Percentiles rank a stretch among this genome's conserved stretches.
These are phyloP conservation scores for Eremochloa ophiuroides DNA, from an alignment of 176 grass and related monocot genomes.

Conservation along the genomic window DNA sequence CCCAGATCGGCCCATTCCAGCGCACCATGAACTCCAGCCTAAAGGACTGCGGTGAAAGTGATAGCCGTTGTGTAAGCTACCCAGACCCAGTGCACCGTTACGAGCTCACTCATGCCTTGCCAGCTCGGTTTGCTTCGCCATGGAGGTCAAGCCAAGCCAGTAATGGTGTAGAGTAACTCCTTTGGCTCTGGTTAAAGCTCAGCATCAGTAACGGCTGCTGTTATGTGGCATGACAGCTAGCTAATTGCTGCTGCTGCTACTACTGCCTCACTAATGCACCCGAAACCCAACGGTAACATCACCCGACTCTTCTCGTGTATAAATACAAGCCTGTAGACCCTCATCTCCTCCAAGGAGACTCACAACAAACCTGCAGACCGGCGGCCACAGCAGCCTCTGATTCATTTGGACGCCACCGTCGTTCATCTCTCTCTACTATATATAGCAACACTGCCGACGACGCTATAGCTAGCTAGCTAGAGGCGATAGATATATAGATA, in stretches of 20 bases:
- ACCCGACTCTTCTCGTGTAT: not conserved
- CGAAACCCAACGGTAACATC: conserved; percentile 22
- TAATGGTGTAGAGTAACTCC: conserved; percentile 1
- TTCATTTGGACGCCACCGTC: not conserved
- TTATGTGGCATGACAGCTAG: not conserved
- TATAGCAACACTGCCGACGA: not conserved
- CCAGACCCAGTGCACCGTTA: too few species aligned
- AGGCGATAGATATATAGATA: not conserved
- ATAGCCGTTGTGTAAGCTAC: too few species aligned
- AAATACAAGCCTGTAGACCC: too few species aligned
- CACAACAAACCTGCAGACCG: too few species aligned
- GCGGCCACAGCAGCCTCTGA: not conserved
- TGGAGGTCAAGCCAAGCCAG: not conserved
- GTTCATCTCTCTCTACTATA: not conserved
- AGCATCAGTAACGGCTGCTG: conserved; percentile 13
- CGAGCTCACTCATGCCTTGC: not conserved
- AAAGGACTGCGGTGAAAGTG: too few species aligned
- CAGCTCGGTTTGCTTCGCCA: not conserved
- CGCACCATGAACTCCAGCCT: too few species aligned
- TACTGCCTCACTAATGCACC: not conserved
- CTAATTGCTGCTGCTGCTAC: conserved; percentile 26
- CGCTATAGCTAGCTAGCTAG: not conserved
- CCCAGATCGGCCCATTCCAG: too few species aligned
- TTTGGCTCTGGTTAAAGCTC: not conserved
- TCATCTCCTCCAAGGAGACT: not conserved